Conservation (phyloP, 129 eudicot genomes). For the Centella asiatica region DNA sequence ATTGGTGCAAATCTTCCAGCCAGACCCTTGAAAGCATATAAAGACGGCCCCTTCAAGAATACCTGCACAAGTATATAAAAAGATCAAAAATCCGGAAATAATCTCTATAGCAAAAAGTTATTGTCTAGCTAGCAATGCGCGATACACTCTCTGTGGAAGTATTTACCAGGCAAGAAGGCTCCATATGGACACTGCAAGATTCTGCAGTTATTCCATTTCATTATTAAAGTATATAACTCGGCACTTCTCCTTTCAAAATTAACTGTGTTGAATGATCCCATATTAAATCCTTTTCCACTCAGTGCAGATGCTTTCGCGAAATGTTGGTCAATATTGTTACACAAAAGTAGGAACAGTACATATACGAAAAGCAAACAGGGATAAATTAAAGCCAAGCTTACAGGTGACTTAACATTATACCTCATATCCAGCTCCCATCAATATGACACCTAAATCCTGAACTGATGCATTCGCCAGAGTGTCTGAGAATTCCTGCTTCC, state of each 20-base stretch:
- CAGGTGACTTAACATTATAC: constrained; percentile 23
- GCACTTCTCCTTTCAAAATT: neutral
- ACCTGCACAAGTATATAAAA: constrained; percentile 33
- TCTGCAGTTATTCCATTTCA: too few species aligned
- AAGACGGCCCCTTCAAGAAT: constrained; percentile 73
- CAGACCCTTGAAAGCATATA: constrained; percentile 90
- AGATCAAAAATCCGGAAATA: neutral
- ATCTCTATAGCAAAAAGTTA: neutral
- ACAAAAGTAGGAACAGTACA: neutral
- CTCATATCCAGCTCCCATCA: constrained; percentile 92
- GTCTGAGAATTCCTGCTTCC: constrained; percentile 77
- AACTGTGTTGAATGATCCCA: neutral
- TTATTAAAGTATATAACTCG: too few species aligned
- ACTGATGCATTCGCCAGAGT: constrained; percentile 76
- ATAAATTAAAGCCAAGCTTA: neutral
- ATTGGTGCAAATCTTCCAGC: constrained; percentile 97
- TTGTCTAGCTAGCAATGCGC: neutral
- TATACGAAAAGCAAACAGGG: neutral
- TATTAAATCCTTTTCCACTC: neutral
- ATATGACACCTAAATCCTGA: constrained; percentile 79
- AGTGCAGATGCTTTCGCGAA: neutral
- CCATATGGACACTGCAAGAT: neutral
- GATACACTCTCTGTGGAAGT: neutral
- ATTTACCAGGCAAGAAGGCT: neutral
- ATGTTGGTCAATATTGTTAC: neutral